A percentile compares a stretch with the other conserved stretches of the same genome.
phyloP scores from a whole-genome alignment of 2,329 filamentous ascomycete genomes.

The Calonectria fujianensis region DNA sequence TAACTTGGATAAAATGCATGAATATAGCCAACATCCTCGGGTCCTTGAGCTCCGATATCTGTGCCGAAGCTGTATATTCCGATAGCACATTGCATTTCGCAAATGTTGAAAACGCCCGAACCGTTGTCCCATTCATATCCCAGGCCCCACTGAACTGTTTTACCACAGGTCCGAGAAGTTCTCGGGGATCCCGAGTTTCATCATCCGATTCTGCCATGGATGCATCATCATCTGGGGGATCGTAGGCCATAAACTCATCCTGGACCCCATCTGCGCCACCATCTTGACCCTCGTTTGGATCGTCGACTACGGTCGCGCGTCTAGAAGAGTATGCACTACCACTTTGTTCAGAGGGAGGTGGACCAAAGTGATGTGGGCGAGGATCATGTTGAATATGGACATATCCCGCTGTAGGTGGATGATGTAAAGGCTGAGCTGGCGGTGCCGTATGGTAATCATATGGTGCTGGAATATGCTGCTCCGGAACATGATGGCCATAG shows the following conservation, averaged over 20 bases:
- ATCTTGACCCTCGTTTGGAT: conserved; percentile 36
- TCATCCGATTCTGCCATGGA: conserved; percentile 78
- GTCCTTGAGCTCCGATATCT: conserved; percentile 85
- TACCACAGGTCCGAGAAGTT: conserved; percentile 58
- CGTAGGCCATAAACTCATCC: conserved; percentile 52
- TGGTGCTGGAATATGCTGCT: conserved; percentile 37
- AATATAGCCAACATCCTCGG: conserved; percentile 88
- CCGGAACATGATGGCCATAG: conserved; percentile 46
- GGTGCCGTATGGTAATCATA: conserved; percentile 51
- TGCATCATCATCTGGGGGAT: conserved; percentile 72
- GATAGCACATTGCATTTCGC: conserved; percentile 72
- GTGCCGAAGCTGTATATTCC: conserved; percentile 79
- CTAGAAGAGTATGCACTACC: conserved; percentile 34
- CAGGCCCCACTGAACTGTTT: conserved; percentile 60
- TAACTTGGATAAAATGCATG: conserved; percentile 93
- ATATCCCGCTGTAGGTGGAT: conserved; percentile 42
- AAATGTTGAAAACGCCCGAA: conserved; percentile 70
- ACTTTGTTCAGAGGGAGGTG: conserved; percentile 40
- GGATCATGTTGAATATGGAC: conserved; percentile 42
- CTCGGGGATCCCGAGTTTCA: conserved; percentile 65
- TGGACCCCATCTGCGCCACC: conserved; percentile 32
- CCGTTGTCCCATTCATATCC: conserved; percentile 62
- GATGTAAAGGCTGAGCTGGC: conserved; percentile 39
- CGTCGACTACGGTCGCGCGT: conserved; percentile 29
- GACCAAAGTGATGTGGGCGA: conserved; percentile 43